These are phyloP conservation scores for Breviolum minutum DNA, from an alignment of 73 alveolate species.

Conservation along the genomic window DNA sequence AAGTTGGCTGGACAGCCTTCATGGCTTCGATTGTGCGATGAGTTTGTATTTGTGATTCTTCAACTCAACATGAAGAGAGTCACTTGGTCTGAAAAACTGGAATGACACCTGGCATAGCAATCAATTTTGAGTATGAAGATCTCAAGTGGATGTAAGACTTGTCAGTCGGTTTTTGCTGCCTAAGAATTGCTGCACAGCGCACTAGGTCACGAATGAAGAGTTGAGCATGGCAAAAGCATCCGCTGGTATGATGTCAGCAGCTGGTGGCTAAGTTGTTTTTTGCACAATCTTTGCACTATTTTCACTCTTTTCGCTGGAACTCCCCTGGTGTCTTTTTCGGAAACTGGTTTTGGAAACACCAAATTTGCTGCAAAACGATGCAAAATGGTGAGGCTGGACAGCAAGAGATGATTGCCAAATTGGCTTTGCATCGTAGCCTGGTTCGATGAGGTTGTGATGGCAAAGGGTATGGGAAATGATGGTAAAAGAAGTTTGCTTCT, in stretches of 20 bases:
- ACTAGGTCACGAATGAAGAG: constrained; percentile 69
- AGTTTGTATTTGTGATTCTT: constrained; percentile 73
- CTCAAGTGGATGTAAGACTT: no score
- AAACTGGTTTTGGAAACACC: no score
- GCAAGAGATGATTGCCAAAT: constrained; percentile 94
- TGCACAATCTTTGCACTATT: not conserved
- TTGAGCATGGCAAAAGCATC: constrained; percentile 92
- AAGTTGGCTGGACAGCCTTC: constrained; percentile 92
- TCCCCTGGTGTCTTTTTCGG: no score
- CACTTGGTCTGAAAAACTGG: not conserved
- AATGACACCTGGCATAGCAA: not conserved
- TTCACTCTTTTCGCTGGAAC: not conserved
- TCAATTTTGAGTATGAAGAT: no score
- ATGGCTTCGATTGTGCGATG: constrained; percentile 90
- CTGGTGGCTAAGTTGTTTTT: constrained; percentile 1
- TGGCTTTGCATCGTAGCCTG: constrained; percentile 69
- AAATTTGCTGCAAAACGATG: no score
- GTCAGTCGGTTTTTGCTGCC: not conserved
- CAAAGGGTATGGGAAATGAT: not conserved
- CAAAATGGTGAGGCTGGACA: constrained; percentile 93
- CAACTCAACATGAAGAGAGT: constrained; percentile 94
- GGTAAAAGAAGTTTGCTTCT: no score
- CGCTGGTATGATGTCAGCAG: constrained; percentile 94
- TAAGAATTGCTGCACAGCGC: no score
- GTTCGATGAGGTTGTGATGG: not conserved